Evolutionary conservation across 768 basidiomycete species (phyloP), one percentile per base, ranked within the genome.

Genomic region (Kwoniella sp.): DNA sequence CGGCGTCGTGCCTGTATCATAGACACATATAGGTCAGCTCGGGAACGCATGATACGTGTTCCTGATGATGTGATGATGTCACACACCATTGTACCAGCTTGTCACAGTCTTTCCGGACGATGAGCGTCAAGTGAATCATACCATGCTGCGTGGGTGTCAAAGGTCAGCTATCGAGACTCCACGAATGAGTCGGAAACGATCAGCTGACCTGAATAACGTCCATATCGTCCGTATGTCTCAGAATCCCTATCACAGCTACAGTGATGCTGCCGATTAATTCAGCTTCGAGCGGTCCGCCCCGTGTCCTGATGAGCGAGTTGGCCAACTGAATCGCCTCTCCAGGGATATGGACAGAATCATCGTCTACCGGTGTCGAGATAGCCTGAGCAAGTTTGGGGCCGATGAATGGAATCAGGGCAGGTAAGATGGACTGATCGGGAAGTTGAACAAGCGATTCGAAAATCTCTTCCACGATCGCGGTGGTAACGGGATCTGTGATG

Each of bases 51-150:
- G 15, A 34, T 5, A n/a, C n/a, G n/a, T n/a, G n/a, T 5, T 34
- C 41, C 8, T 11, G 41, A 17, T 11, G 8, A 45, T 45, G 20
- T 37, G 11, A 45, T 45, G 41, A 15, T n/a, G 37, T 57, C 20
- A 70, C 80, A 15, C 53, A 82, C 92, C 93, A 97, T 0, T 85
- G 82, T 4, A 95, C 79, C 8, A 98, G 82, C 75, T 94, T 93
- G 29, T 85, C 82, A 70, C 87, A 87, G 72, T 94, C 93, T 82
- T 93, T 97, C 41, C 93, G 88, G 56, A 97, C 86, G 38, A 96
- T 83, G 30, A 88, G 82, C 0, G 93, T 96, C 22, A 99, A 83
- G 65, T 90, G 89, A 22, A 86, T 80, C 50, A 94, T 87, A 9
- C 91, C 91, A 70, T 91, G 91, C 92, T 93, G 71, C 2, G 52